Evolutionary conservation across 805 yeast genomes (phyloP), one percentile per base, ranked within the genome.

Genomic region (Candida anglica): DNA sequence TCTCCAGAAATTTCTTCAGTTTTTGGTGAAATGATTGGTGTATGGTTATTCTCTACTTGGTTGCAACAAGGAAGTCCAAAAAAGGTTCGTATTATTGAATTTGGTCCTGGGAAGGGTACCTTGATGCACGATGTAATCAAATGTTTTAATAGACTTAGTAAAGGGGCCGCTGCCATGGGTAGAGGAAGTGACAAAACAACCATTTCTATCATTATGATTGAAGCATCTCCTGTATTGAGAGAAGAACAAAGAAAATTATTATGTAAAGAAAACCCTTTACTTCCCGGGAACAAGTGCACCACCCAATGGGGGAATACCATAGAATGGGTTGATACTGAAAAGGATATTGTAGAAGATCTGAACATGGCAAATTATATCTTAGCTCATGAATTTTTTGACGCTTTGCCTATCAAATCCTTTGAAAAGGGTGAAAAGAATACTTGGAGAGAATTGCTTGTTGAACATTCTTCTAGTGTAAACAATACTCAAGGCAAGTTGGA

Each of bases 351-450:
- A 2, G 37, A 37, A 6, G 49, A 46, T 19, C 24, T 34, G 3
- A 38, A 43, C 2, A 46, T 50, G 24, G 66, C 85, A 27, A 81
- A 83, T 39, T 86, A 75, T 50, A 66, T 84, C 4, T 53, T 86
- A 34, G 93, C 94, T 0, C 95, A 86, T 52, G 95, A 86, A 54
- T 86, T 86, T 48, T 86, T 81, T 50, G 95, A 86, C 57, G 95
- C 95, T 0, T 61, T 86, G 36, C 95, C 95, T 0, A 78, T 86
- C 16, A 78, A 81, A 42, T 73, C 79, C 42, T 86, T 82, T 50
- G 69, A 71, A 34, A 72, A 70, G 41, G 77, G 81, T 0, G 63
- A 66, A 13, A 57, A 76, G 11, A 91, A 91, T 0, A 13, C 25
- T 7, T 86, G 95, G 95, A 64, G 89, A 43, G 95, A 86, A 50